Percentiles rank a stretch among this genome's conserved stretches.
phyloP scores from a whole-genome alignment of 2,329 filamentous ascomycete species.

The Trichoderma sp. region DNA sequence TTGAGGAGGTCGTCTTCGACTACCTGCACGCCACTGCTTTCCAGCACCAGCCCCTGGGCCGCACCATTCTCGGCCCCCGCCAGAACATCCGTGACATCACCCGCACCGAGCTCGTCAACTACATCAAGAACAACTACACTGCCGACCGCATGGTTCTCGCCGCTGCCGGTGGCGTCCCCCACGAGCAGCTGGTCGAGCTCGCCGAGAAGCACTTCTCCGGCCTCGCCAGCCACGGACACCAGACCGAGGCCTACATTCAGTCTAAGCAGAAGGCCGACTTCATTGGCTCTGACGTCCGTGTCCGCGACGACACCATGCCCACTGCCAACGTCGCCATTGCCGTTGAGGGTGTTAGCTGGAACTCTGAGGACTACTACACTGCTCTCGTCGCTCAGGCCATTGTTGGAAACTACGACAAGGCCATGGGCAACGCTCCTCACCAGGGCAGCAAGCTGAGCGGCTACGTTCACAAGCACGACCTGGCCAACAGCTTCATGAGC shows the following conservation, averaged over 20 bases:
- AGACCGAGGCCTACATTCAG: slow-evolving; percentile 72
- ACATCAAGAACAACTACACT: slow-evolving; percentile 99
- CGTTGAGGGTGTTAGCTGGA: slow-evolving; percentile 99
- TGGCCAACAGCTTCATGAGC: slow-evolving; percentile 99
- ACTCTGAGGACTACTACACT: slow-evolving; percentile 98
- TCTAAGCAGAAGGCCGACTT: slow-evolving; percentile 92
- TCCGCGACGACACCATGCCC: slow-evolving; percentile 93
- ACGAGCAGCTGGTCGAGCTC: slow-evolving; percentile 90
- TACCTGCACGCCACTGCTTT: slow-evolving; percentile 98
- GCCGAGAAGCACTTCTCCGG: slow-evolving; percentile 93
- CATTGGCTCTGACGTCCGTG: slow-evolving; percentile 91
- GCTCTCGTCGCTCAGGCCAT: slow-evolving; percentile 97
- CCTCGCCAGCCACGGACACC: slow-evolving; percentile 74
- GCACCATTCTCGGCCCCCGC: slow-evolving; percentile 95
- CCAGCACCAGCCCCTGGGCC: slow-evolving; percentile 93
- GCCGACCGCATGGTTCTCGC: slow-evolving; percentile 99
- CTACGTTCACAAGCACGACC: slow-evolving; percentile 88
- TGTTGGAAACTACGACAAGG: slow-evolving; percentile 99
- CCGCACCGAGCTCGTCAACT: slow-evolving; percentile 85
- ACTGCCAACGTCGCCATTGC: slow-evolving; percentile 98
- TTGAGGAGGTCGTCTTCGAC: slow-evolving; percentile 99
- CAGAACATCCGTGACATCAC: slow-evolving; percentile 98
- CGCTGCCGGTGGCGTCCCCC: slow-evolving; percentile 89
- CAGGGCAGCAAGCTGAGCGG: slow-evolving; percentile 97
- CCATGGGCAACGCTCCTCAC: slow-evolving; percentile 96